These are phyloP conservation scores for Aspergillus pseudoglaucus DNA, from an alignment of 2,329 filamentous ascomycete genomes.

Conservation along the genomic window DNA sequence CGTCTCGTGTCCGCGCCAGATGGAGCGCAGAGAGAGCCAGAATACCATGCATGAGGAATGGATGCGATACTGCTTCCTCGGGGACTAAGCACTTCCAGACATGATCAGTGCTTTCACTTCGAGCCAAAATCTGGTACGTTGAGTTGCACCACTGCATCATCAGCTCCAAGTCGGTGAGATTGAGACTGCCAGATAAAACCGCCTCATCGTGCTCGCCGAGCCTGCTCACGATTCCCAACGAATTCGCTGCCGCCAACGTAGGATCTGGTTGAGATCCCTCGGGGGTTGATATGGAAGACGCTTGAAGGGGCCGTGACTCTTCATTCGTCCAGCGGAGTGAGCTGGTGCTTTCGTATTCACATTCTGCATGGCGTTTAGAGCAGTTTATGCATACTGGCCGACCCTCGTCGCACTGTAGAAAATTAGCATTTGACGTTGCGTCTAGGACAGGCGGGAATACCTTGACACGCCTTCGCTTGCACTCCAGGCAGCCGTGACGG, in stretches of 20 bases:
- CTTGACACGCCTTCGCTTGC: conserved; percentile 31
- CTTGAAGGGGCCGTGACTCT: conserved; percentile 10
- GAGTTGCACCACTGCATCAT: conserved; percentile 35
- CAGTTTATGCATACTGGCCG: conserved; percentile 28
- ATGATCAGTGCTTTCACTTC: conserved; percentile 22
- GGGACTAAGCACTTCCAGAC: conserved; percentile 29
- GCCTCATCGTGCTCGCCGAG: conserved; percentile 10
- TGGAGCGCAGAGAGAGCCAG: conserved; percentile 29
- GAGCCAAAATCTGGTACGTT: conserved; percentile 25
- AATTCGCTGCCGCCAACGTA: conserved; percentile 9
- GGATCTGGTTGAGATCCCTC: conserved; percentile 14
- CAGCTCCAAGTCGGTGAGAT: conserved; percentile 41
- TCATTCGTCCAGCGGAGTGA: conserved; percentile 29
- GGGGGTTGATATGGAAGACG: conserved; percentile 13
- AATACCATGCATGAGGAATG: conserved; percentile 33
- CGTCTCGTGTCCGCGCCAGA: conserved; percentile 24
- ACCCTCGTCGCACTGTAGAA: conserved; percentile 25
- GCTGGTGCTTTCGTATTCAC: conserved; percentile 26
- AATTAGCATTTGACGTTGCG: background rate
- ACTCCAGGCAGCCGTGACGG: conserved; percentile 28
- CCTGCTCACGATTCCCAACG: conserved; percentile 19
- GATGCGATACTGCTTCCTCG: conserved; percentile 27
- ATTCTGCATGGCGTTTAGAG: conserved; percentile 24
- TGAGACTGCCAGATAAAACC: conserved; percentile 25
- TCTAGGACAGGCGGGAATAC: conserved; percentile 8